phyloP scores from a whole-genome alignment of 2,329 filamentous ascomycete species.

The Nannizziopsis barbatae region DNA sequence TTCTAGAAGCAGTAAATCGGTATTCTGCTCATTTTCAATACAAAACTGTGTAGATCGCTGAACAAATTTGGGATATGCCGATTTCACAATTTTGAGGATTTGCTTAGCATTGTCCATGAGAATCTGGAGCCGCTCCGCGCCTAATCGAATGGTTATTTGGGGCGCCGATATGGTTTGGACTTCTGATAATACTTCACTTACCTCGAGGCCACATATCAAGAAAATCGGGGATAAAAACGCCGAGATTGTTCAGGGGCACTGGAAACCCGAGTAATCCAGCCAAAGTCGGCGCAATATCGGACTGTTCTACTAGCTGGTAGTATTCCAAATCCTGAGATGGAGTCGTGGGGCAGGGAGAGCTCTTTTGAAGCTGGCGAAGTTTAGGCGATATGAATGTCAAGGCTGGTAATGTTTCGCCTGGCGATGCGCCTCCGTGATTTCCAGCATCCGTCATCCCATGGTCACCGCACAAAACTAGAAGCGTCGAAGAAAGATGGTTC shows the following conservation, averaged over 20 bases:
- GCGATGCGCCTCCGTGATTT: constrained; percentile 87
- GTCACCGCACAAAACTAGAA: constrained; percentile 81
- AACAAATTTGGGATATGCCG: constrained; percentile 51
- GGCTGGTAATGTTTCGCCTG: constrained; percentile 88
- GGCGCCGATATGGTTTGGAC: constrained; percentile 4
- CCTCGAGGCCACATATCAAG: constrained; percentile 62
- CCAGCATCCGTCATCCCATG: constrained; percentile 99
- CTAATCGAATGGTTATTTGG: constrained; percentile 23
- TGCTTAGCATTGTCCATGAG: constrained; percentile 70
- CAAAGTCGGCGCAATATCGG: constrained; percentile 81
- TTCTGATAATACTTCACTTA: constrained; percentile 29
- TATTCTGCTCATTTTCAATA: constrained; percentile 20
- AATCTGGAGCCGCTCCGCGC: constrained; percentile 51
- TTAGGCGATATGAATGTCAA: constrained; percentile 85
- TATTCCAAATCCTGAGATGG: constrained; percentile 65
- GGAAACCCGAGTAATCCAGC: constrained; percentile 80
- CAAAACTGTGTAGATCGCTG: constrained; percentile 14
- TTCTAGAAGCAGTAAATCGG: constrained; percentile 47
- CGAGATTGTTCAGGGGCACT: constrained; percentile 78
- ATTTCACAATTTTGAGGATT: constrained; percentile 63
- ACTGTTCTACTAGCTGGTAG: constrained; percentile 80
- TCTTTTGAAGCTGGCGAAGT: constrained; percentile 47
- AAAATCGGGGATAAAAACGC: constrained; percentile 71
- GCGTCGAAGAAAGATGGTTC: constrained; percentile 60
- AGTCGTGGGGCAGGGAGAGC: constrained; percentile 43